These are phyloP conservation scores for Pharnaceum exiguum DNA, from an alignment of 148 eudicot genomes.

Conservation along the genomic window DNA sequence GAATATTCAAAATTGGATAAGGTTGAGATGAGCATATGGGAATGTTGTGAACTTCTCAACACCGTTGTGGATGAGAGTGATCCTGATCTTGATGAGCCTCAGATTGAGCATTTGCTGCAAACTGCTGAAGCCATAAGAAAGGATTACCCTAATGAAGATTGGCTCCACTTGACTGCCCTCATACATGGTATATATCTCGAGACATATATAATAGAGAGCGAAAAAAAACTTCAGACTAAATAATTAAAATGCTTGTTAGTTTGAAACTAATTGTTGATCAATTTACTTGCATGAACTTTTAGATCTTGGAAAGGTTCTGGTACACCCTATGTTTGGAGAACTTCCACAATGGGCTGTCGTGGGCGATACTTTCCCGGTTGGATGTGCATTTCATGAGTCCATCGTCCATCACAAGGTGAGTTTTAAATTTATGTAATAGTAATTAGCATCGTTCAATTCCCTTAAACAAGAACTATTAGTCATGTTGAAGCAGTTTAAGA, in stretches of 20 bases:
- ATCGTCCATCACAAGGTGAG: slow-evolving; percentile 84
- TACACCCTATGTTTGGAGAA: slow-evolving; percentile 71
- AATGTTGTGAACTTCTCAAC: slow-evolving; percentile 82
- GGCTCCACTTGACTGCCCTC: slow-evolving; percentile 92
- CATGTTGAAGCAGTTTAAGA: too few relatives aligned
- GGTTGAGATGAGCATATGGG: slow-evolving; percentile 97
- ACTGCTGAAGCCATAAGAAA: slow-evolving; percentile 84
- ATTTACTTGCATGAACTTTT: background rate
- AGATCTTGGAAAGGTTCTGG: slow-evolving; percentile 96
- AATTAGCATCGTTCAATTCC: slow-evolving; percentile 4
- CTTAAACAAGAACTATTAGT: slow-evolving; percentile 16
- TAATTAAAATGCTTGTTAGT: too few relatives aligned
- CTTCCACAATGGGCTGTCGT: slow-evolving; percentile 99
- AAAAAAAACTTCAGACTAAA: too few relatives aligned
- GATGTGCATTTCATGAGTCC: slow-evolving; percentile 79
- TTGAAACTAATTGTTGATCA: too few relatives aligned
- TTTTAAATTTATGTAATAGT: slow-evolving; percentile 7
- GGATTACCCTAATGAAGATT: slow-evolving; percentile 82
- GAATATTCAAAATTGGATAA: slow-evolving; percentile 64
- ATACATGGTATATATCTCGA: slow-evolving; percentile 66
- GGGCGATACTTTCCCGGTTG: slow-evolving; percentile 89
- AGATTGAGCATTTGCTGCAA: slow-evolving; percentile 86
- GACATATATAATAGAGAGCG: too few relatives aligned
- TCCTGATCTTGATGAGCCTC: slow-evolving; percentile 93
- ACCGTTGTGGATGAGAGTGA: slow-evolving; percentile 87